Base-by-base conservation (phyloP, 31 red algal species). In the Odonthalia washingtoniensis region DNA sequence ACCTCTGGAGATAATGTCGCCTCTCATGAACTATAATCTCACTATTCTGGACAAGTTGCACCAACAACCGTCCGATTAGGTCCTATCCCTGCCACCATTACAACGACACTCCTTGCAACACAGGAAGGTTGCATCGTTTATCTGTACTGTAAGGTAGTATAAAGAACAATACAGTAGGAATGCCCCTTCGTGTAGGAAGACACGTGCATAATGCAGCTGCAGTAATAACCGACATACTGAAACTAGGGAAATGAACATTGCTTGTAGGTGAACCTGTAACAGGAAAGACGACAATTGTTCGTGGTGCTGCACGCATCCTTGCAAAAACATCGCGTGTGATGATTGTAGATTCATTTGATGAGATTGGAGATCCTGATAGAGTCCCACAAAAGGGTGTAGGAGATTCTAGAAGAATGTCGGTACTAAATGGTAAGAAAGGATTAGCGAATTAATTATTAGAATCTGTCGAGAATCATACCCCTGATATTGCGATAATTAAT, bases 61-160 rank as follows among this genome's bases (percentile, higher is more conserved):
- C n/a, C n/a, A n/a, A n/a, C n/a, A n/a, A n/a, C n/a, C n/a, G n/a
- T n/a, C n/a, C n/a, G n/a, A n/a, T n/a, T n/a, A n/a, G n/a, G n/a
- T n/a, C n/a, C n/a, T n/a, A n/a, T n/a, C n/a, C n/a, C n/a, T n/a
- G n/a, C n/a, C n/a, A n/a, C n/a, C n/a, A n/a, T n/a, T n/a, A n/a
- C n/a, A n/a, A n/a, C n/a, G n/a, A n/a, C n/a, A n/a, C n/a, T n/a
- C n/a, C n/a, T n/a, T n/a, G n/a, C n/a, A n/a, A n/a, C n/a, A n/a
- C n/a, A n/a, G n/a, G n/a, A n/a, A n/a, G n/a, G n/a, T 81, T 81
- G 77, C 77, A 81, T 65, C 77, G 77, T 39, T 5, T 81, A 31
- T 62, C 77, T 4, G 45, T 81, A 26, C 16, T 81, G n/a, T 28
- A 46, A n/a, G n/a, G 17, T 5, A 30, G 77, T 4, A 5, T 33